Base-by-base conservation (phyloP, 1,139 yeast genomes). In the Saccharomyces hybrid region DNA sequence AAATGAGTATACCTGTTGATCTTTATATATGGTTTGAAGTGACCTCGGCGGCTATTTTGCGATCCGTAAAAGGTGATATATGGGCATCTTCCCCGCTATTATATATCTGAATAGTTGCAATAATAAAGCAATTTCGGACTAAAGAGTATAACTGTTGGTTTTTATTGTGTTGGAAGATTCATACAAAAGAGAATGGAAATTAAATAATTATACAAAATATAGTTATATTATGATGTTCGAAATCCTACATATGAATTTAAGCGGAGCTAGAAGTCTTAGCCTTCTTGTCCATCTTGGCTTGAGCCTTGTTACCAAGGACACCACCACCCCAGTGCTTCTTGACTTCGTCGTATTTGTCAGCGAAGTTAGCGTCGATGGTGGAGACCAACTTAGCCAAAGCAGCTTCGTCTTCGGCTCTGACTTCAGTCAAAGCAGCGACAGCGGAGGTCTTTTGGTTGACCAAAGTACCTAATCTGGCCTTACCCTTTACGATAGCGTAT, bases 261-360 rank as follows among this genome's bases (percentile, higher is more conserved):
- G 44, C 44, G 44, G 79, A 71, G 58, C 73, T 79, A 56, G 75
- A 66, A 64, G 75, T 78, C 73, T 75, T 76, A 64, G 74, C 76
- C 72, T 76, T 79, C 81, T 81, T 81, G 67, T 74, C 83, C 60
- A 73, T 75, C 80, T 85, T 87, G 70, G 83, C 93, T 70, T 80
- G 81, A 70, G 97, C 88, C 83, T 91, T 91, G 70, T 88, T 80
- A 76, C 98, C 97, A 82, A 93, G 81, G 77, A 88, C 74, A 83
- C 98, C 98, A 82, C 99, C 98, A 84, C 98, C 98, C 98, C 98
- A 91, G 86, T 89, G 96, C 81, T 88, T 89, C 83, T 95, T 91
- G 75, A 81, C 74, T 69, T 91, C 97, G 72, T 91, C 97, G 85
- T 85, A 88, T 79, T 89, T 88, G 73, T 88, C 95, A 69, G 78